Conservation (phyloP, 2,329 filamentous ascomycete species). For the Diaporthe amygdali region DNA sequence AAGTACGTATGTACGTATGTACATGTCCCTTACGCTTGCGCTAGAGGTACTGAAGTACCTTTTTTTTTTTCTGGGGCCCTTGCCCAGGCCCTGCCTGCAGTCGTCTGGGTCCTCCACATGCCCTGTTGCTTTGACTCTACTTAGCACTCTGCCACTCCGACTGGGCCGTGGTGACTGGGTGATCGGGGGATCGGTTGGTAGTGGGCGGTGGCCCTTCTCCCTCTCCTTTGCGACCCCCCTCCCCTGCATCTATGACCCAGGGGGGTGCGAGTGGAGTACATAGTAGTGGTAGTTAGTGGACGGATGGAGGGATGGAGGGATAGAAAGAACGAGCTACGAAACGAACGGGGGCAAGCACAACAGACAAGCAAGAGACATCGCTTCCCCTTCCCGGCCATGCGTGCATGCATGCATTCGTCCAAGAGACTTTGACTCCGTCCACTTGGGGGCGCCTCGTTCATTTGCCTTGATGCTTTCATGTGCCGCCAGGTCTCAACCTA, state of each 20-base stretch:
- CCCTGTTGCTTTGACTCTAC: slow-evolving; percentile 11
- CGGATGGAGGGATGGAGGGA: too few species aligned
- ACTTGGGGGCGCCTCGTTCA: slow-evolving; percentile 3
- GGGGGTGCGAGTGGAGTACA: not conserved
- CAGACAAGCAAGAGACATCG: slow-evolving; percentile 8
- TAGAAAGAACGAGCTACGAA: slow-evolving; percentile 12
- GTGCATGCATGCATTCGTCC: not conserved
- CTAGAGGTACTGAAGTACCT: slow-evolving; percentile 9
- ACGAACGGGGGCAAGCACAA: slow-evolving; percentile 11
- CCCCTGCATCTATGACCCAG: slow-evolving; percentile 1
- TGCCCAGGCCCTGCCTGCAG: not conserved
- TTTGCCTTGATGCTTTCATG: not conserved
- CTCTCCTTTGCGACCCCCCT: slow-evolving; percentile 1
- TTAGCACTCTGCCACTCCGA: not conserved
- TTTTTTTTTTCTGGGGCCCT: slow-evolving; percentile 4
- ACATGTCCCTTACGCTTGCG: slow-evolving; percentile 3
- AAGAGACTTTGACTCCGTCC: not conserved
- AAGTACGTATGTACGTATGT: slow-evolving; percentile 13
- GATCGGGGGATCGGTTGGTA: not conserved
- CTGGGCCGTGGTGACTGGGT: not conserved
- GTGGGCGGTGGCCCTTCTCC: not conserved
- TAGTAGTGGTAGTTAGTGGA: too few species aligned
- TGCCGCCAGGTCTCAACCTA: slow-evolving; percentile 10
- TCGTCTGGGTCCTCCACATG: not conserved
- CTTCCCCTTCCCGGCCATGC: slow-evolving; percentile 3